phyloP scores from a whole-genome alignment of 805 yeast species.

The Barnettozyma siamensis region DNA sequence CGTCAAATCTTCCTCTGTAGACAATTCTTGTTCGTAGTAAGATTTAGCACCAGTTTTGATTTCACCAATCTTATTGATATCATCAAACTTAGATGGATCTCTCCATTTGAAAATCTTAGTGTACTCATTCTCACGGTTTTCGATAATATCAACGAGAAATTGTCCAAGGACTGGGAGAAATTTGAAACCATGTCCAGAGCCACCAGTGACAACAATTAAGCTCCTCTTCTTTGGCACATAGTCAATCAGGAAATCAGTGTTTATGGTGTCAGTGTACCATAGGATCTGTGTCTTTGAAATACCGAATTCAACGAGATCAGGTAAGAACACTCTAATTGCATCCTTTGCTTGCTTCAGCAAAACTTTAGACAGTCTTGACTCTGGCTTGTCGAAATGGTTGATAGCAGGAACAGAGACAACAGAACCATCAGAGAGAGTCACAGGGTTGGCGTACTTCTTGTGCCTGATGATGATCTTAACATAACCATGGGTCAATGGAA shows the following conservation, averaged over 20 bases:
- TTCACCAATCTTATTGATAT: slow-evolving; percentile 22
- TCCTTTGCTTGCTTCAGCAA: slow-evolving; percentile 23
- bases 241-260: slow-evolving; percentile 20
- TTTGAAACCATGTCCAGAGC: slow-evolving; percentile 33
- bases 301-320: slow-evolving; percentile 17
- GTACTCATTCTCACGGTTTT: slow-evolving; percentile 27
- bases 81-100: slow-evolving; percentile 21
- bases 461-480: slow-evolving; percentile 23
- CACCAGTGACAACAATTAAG: slow-evolving; percentile 29
- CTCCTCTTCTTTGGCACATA: slow-evolving; percentile 14
- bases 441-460: slow-evolving; percentile 29
- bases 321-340: slow-evolving; percentile 15
- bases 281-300: slow-evolving; percentile 24
- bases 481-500: slow-evolving; percentile 30
- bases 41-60: slow-evolving; percentile 11
- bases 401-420: slow-evolving; percentile 30
- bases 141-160: slow-evolving; percentile 28
- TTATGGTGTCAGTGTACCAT: slow-evolving; percentile 34
- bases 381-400: slow-evolving; percentile 19
- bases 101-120: slow-evolving; percentile 31
- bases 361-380: slow-evolving; percentile 22
- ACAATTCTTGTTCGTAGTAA: slow-evolving; percentile 30
- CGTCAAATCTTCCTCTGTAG: not conserved
- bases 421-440: slow-evolving; percentile 15
- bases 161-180: slow-evolving; percentile 31